Conservation (phyloP, 2,329 filamentous ascomycete species). For the Fusarium dimerum region DNA sequence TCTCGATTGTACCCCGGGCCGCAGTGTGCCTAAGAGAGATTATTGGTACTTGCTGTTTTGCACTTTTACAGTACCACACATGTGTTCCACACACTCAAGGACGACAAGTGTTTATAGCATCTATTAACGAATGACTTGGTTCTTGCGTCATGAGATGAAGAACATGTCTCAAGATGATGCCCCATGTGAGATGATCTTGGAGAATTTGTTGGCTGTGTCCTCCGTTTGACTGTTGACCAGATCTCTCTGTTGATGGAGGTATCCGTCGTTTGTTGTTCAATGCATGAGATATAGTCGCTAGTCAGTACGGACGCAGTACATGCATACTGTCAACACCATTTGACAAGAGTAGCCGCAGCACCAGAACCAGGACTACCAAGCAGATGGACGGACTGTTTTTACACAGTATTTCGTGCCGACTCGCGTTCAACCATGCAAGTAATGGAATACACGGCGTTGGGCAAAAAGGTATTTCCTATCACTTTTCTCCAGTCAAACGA, state of each 20-base stretch:
- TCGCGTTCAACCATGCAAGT: neutral
- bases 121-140: conserved; percentile 21
- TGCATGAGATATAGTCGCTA: neutral
- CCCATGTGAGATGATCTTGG: neutral
- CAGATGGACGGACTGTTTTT: too few species aligned
- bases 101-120: conserved; percentile 10
- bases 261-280: neutral
- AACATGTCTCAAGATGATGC: neutral
- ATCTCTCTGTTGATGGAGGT: neutral
- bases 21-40: conserved; percentile 1
- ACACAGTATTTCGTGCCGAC: neutral
- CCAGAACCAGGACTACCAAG: neutral
- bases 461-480: neutral
- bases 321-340: neutral
- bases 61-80: conserved; percentile 2
- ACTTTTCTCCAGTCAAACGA: neutral
- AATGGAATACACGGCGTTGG: neutral
- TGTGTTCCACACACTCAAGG: conserved; percentile 18
- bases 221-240: neutral
- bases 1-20: neutral
- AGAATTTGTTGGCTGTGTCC: neutral
- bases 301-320: neutral
- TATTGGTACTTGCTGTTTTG: neutral
- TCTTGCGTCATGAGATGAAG: conserved; percentile 19
- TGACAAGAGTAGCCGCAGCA: neutral